phyloP scores from a whole-genome alignment of 306 rosid species.

The Dryas octopetala region DNA sequence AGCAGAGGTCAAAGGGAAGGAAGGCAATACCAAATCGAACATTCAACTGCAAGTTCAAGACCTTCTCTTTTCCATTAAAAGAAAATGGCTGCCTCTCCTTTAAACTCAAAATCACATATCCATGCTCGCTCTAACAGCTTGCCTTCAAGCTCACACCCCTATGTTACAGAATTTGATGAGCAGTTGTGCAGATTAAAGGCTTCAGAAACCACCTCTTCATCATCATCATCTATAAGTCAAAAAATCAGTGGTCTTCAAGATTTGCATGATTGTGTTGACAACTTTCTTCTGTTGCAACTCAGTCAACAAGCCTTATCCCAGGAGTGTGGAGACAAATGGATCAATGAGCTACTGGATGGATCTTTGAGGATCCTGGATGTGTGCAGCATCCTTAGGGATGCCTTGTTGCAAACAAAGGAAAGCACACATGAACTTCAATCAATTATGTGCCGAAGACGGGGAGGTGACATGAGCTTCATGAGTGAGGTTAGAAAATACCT shows the following conservation, averaged over 20 bases:
- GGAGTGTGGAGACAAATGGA: conserved; percentile 12
- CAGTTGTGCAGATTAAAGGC: conserved; percentile 20
- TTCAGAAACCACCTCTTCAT: conserved; percentile 20
- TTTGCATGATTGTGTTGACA: conserved; percentile 25
- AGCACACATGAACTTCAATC: conserved; percentile 24
- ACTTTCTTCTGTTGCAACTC: conserved; percentile 24
- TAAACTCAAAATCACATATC: background rate
- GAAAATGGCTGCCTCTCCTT: conserved; percentile 9
- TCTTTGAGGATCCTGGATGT: conserved; percentile 30
- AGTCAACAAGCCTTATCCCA: conserved; percentile 22
- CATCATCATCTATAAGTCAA: conserved; percentile 17
- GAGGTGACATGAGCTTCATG: conserved; percentile 21
- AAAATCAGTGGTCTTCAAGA: conserved; percentile 30
- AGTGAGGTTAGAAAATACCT: conserved; percentile 19
- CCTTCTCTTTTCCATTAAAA: background rate
- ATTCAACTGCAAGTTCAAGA: background rate
- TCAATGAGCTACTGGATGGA: conserved; percentile 21
- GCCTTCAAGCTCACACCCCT: conserved; percentile 31
- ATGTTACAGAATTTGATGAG: conserved; percentile 25
- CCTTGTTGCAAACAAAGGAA: conserved; percentile 28
- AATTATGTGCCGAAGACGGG: conserved; percentile 18
- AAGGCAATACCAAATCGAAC: background rate
- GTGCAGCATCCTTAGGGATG: conserved; percentile 25
- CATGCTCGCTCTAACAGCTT: conserved; percentile 31
- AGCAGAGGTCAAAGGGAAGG: conserved; percentile 1